Conservation (phyloP, 1,139 yeast genomes). For the Protomyces inundatus region DNA sequence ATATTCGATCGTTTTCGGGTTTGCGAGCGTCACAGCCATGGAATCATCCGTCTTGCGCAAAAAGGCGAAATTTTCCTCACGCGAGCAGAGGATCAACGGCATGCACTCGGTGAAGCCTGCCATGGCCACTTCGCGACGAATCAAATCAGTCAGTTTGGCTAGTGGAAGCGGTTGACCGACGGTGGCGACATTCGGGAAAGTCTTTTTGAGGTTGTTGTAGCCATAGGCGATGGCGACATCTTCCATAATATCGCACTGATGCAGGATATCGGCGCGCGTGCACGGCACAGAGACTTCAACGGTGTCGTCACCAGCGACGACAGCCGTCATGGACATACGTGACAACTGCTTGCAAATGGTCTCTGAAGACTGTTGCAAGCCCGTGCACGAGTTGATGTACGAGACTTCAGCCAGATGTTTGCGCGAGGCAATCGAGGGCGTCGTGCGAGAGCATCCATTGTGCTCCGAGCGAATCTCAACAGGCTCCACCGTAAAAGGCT, state of each 20-base stretch:
- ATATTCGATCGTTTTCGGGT: slow-evolving; percentile 94
- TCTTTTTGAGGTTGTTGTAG: slow-evolving; percentile 67
- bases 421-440: slow-evolving; percentile 70
- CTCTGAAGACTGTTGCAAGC: slow-evolving; percentile 62
- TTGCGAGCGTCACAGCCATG: slow-evolving; percentile 80
- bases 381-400: slow-evolving; percentile 89
- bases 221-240: slow-evolving; percentile 98
- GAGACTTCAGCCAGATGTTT: slow-evolving; percentile 66
- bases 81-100: slow-evolving; percentile 93
- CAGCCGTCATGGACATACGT: slow-evolving; percentile 76
- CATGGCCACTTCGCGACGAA: slow-evolving; percentile 86
- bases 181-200: slow-evolving; percentile 73
- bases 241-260: slow-evolving; percentile 98
- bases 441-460: slow-evolving; percentile 67
- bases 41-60: slow-evolving; percentile 66
- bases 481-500: slow-evolving; percentile 70
- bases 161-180: slow-evolving; percentile 86
- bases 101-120: slow-evolving; percentile 94
- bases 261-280: slow-evolving; percentile 92
- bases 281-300: slow-evolving; percentile 77
- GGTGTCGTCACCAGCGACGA: slow-evolving; percentile 48
- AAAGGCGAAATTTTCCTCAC: slow-evolving; percentile 90
- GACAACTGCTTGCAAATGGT: slow-evolving; percentile 64
- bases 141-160: slow-evolving; percentile 83
- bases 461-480: slow-evolving; percentile 78